phyloP scores from a whole-genome alignment of 148 eudicot genomes.

The Fagopyrum esculentum region DNA sequence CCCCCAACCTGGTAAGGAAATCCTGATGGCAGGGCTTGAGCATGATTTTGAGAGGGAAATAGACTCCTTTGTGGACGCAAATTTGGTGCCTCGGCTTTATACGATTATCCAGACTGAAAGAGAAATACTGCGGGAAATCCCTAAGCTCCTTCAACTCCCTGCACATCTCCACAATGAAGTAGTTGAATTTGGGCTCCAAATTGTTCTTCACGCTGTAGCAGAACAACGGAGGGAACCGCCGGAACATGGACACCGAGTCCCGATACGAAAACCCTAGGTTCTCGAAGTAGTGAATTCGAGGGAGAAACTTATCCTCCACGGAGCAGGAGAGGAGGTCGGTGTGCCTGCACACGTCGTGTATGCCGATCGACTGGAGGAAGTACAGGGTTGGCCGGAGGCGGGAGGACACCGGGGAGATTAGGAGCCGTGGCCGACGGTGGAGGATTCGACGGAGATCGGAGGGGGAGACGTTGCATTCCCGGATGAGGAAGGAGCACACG shows the following conservation, averaged over 20 bases:
- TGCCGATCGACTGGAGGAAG: slow-evolving; percentile 76
- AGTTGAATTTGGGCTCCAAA: slow-evolving; percentile 70
- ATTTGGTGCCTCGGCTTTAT: slow-evolving; percentile 63
- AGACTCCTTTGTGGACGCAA: slow-evolving; percentile 70
- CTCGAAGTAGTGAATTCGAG: slow-evolving; percentile 58
- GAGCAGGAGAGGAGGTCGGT: slow-evolving; percentile 63
- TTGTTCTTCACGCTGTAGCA: slow-evolving; percentile 72
- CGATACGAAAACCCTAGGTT: slow-evolving; percentile 47
- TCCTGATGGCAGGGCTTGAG: slow-evolving; percentile 50
- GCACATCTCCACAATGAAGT: slow-evolving; percentile 83
- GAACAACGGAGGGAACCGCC: slow-evolving; percentile 71
- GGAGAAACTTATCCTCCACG: slow-evolving; percentile 69
- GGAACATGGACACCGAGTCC: slow-evolving; percentile 52
- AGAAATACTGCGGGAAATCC: slow-evolving; percentile 89
- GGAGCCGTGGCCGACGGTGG: slow-evolving; percentile 72
- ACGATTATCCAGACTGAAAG: slow-evolving; percentile 83
- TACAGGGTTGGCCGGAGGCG: slow-evolving; percentile 70
- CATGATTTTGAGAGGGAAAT: slow-evolving; percentile 60
- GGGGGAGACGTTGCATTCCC: slow-evolving; percentile 52
- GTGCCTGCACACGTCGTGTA: slow-evolving; percentile 40
- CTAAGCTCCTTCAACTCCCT: slow-evolving; percentile 75
- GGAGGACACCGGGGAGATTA: slow-evolving; percentile 40
- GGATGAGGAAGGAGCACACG: slow-evolving; percentile 70
- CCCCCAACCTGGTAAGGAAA: slow-evolving; percentile 51
- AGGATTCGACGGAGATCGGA: slow-evolving; percentile 47